A percentile compares a stretch with the other conserved stretches of the same genome.
These are phyloP conservation scores for Debaryomyces udenii DNA, from an alignment of 1,139 yeast species.

Conservation along the genomic window DNA sequence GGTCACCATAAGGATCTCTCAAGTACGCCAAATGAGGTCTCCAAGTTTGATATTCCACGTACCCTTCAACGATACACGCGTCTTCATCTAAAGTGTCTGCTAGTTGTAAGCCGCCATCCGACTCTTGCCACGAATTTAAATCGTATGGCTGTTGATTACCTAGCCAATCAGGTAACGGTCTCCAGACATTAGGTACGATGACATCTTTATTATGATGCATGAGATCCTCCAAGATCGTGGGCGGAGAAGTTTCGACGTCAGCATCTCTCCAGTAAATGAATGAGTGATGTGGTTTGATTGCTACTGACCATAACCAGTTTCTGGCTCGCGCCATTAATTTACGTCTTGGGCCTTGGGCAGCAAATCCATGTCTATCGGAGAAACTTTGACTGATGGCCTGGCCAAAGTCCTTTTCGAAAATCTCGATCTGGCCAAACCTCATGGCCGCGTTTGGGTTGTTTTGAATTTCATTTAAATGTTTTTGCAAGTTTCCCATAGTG, in stretches of 20 bases:
- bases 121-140: conserved; percentile 88
- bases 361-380: conserved; percentile 56
- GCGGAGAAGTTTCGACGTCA: conserved; percentile 56
- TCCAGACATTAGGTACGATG: conserved; percentile 85
- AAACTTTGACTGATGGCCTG: conserved; percentile 56
- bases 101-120: conserved; percentile 78
- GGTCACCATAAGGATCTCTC: conserved; percentile 85
- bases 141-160: conserved; percentile 91
- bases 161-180: conserved; percentile 88
- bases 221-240: conserved; percentile 53
- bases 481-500: conserved; percentile 52
- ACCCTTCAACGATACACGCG: conserved; percentile 89
- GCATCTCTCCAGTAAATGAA: conserved; percentile 61
- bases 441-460: conserved; percentile 40
- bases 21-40: conserved; percentile 87
- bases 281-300: conserved; percentile 55
- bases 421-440: conserved; percentile 60
- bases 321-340: conserved; percentile 59
- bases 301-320: conserved; percentile 56
- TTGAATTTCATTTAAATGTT: conserved; percentile 48
- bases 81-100: conserved; percentile 81
- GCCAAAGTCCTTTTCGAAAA: conserved; percentile 56
- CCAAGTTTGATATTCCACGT: conserved; percentile 92
- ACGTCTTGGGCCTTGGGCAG: conserved; percentile 57
- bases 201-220: conserved; percentile 59